Evolutionary conservation across 1,284 basidiomycete genomes (phyloP).

Genomic region (Hortiboletus rubellus): DNA sequence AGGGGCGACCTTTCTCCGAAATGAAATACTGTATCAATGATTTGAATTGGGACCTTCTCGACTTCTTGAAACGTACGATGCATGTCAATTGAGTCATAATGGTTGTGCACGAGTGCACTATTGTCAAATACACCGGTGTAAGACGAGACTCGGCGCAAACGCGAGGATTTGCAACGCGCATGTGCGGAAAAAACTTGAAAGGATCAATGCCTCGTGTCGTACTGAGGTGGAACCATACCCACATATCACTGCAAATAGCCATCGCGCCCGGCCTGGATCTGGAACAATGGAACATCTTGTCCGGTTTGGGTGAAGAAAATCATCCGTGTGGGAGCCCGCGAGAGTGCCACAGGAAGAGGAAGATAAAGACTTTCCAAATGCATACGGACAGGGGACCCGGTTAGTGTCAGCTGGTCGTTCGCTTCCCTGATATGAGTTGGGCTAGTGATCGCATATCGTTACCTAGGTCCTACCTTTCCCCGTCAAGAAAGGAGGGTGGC

Average conservation of each 20-base stretch:
- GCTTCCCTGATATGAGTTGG: conserved; percentile 12
- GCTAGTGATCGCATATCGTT: conserved; percentile 1
- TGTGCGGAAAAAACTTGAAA: background rate
- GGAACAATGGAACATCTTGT: conserved; percentile 6
- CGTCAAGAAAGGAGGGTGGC: conserved; percentile 19
- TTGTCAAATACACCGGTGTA: background rate
- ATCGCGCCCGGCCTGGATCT: conserved; percentile 1
- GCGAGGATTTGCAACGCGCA: conserved; percentile 6
- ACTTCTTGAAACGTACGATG: conserved; percentile 16
- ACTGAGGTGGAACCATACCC: background rate
- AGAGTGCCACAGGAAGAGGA: background rate
- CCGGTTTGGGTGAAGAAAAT: background rate
- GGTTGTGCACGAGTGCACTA: background rate
- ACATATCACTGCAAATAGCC: background rate
- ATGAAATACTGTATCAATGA: conserved; percentile 9
- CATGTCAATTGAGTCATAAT: conserved; percentile 9
- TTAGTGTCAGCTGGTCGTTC: background rate
- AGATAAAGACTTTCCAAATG: background rate
- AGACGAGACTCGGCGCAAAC: background rate
- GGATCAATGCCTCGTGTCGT: conserved; percentile 8
- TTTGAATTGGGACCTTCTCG: conserved; percentile 2
- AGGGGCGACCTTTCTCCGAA: conserved; percentile 16
- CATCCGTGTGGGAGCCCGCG: background rate
- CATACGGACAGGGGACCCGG: conserved; percentile 1
- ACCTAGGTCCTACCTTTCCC: background rate